Conservation (phyloP, 495 filamentous ascomycete species). For the Penicillium turbatum region DNA sequence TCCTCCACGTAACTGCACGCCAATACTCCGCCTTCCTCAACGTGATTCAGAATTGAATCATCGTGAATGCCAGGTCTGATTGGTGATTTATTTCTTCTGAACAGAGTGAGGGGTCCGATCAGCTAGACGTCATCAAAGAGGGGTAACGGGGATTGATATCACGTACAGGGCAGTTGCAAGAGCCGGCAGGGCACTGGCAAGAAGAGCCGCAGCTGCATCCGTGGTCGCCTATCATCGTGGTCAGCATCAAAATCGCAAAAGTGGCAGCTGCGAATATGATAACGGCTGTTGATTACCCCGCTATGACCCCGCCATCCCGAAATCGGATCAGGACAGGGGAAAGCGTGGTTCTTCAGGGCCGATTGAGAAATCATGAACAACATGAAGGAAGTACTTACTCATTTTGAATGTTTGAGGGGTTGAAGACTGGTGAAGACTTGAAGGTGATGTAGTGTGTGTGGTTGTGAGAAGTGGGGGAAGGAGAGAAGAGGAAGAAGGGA, state of each 20-base stretch:
- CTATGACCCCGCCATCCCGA: conserved; percentile 25
- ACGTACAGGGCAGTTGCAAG: conserved; percentile 45
- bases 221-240: conserved; percentile 33
- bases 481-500: background rate
- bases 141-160: background rate
- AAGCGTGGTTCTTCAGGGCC: background rate
- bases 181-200: conserved; percentile 46
- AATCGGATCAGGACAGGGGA: background rate
- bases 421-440: background rate
- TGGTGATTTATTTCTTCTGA: conserved; percentile 29
- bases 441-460: background rate
- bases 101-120: conserved; percentile 1
- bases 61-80: conserved; percentile 4
- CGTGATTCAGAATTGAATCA: background rate
- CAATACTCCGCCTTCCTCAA: background rate
- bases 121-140: conserved; percentile 6
- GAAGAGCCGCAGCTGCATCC: conserved; percentile 43
- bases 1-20: background rate
- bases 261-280: conserved; percentile 2
- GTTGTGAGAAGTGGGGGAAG: conserved; percentile 3
- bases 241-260: conserved; percentile 18
- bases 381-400: conserved; percentile 15
- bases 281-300: conserved; percentile 13
- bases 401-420: conserved; percentile 18
- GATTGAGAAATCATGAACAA: background rate